Percentiles rank a stretch among this genome's conserved stretches.
These are phyloP conservation scores for Tripterygium wilfordii DNA, from an alignment of 177 flowering plant species.

Conservation along the genomic window DNA sequence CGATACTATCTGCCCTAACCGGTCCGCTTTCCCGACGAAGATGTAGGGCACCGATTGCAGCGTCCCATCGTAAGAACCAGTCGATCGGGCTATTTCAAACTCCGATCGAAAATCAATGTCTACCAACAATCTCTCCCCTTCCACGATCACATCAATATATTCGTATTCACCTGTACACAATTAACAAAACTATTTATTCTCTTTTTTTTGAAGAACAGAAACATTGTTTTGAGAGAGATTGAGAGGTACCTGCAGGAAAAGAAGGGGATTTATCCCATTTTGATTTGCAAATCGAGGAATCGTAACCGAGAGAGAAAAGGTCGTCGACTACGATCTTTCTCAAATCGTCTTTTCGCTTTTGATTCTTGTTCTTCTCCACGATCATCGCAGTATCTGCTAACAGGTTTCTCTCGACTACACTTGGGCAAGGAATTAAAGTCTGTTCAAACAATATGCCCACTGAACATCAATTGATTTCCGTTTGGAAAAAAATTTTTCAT, in stretches of 20 bases:
- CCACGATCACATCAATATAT: conserved; percentile 67
- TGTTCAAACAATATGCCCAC: conserved; percentile 10
- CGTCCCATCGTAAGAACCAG: conserved; percentile 56
- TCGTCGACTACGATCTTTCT: conserved; percentile 34
- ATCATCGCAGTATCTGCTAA: conserved; percentile 69
- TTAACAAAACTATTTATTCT: neutral
- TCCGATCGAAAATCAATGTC: conserved; percentile 89
- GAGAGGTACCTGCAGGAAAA: conserved; percentile 46
- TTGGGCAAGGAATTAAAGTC: conserved; percentile 66
- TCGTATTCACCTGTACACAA: conserved; percentile 67
- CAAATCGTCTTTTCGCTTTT: conserved; percentile 55
- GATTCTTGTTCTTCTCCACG: conserved; percentile 64
- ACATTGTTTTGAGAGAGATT: neutral
- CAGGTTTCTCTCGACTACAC: conserved; percentile 58
- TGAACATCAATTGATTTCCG: neutral
- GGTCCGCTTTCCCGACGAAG: conserved; percentile 82
- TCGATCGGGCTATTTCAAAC: conserved; percentile 86
- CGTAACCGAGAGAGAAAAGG: conserved; percentile 33
- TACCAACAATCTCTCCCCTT: conserved; percentile 55
- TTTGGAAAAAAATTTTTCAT: conserved; percentile 1
- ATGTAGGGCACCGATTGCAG: conserved; percentile 64
- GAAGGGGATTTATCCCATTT: conserved; percentile 59
- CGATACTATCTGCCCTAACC: conserved; percentile 66
- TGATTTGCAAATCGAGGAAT: conserved; percentile 59
- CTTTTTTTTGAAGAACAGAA: neutral